phyloP scores from a whole-genome alignment of 176 grass and related monocot species.

The Chrysopogon serrulatus region DNA sequence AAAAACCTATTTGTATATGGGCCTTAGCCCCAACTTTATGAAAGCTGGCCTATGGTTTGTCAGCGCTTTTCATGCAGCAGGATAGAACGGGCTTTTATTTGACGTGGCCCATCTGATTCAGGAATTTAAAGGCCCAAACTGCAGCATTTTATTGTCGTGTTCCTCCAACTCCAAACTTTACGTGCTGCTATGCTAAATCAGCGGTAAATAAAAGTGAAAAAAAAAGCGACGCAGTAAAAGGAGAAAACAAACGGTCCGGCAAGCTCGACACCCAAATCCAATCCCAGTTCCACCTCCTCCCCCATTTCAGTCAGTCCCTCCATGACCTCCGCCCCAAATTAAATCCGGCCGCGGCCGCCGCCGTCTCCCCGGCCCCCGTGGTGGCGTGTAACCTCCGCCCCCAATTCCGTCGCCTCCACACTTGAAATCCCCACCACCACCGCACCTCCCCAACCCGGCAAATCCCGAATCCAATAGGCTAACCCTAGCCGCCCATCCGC shows the following conservation, averaged over 20 bases:
- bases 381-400: slow-evolving; percentile 38
- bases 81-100: background rate
- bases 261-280: slow-evolving; percentile 18
- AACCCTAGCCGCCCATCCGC: slow-evolving; percentile 23
- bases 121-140: background rate
- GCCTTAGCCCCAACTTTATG: no score
- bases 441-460: background rate
- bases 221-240: background rate
- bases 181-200: background rate
- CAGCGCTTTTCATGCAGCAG: background rate
- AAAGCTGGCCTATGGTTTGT: background rate
- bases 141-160: background rate
- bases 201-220: background rate
- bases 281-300: background rate
- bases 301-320: background rate
- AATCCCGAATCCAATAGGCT: background rate
- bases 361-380: slow-evolving; percentile 12
- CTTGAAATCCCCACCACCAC: slow-evolving; percentile 17
- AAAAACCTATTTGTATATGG: background rate
- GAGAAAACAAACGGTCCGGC: slow-evolving; percentile 11
- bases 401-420: background rate
- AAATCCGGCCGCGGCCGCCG: slow-evolving; percentile 23
- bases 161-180: background rate
- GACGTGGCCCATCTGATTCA: background rate
- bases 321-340: slow-evolving; percentile 15